These are phyloP conservation scores for Aegilops umbellulata DNA, from an alignment of 176 grass and related monocot species.

Conservation along the genomic window DNA sequence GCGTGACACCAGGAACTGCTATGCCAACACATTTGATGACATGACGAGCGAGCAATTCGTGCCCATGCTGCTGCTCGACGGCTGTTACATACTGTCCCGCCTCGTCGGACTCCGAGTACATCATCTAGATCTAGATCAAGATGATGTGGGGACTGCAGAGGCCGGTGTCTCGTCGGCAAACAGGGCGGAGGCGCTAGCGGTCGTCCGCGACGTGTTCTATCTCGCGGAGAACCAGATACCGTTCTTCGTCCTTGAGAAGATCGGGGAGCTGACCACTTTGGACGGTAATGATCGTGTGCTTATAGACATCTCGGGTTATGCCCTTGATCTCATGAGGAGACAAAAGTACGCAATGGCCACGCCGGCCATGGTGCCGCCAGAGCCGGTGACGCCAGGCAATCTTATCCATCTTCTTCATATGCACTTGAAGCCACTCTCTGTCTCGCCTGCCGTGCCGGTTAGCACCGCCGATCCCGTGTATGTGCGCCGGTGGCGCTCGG, in stretches of 20 bases:
- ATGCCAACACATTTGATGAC: neutral
- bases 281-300: neutral
- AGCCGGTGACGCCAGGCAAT: neutral
- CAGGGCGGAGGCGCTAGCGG: neutral
- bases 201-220: constrained; percentile 11
- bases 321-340: neutral
- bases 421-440: neutral
- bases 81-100: neutral
- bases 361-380: neutral
- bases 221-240: constrained; percentile 35
- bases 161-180: no score
- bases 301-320: neutral
- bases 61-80: constrained; percentile 33
- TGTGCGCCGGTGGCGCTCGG: constrained; percentile 17
- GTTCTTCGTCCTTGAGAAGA: constrained; percentile 9
- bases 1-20: neutral
- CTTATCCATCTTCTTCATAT: constrained; percentile 34
- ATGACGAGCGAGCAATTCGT: neutral
- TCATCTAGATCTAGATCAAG: no score
- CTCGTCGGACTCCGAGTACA: neutral
- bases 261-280: neutral
- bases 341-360: neutral
- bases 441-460: rapidly evolving
- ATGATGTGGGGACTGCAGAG: no score
- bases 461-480: no score